phyloP scores from a whole-genome alignment of 1,139 yeast genomes.

The Casaregolazyma lundiana region DNA sequence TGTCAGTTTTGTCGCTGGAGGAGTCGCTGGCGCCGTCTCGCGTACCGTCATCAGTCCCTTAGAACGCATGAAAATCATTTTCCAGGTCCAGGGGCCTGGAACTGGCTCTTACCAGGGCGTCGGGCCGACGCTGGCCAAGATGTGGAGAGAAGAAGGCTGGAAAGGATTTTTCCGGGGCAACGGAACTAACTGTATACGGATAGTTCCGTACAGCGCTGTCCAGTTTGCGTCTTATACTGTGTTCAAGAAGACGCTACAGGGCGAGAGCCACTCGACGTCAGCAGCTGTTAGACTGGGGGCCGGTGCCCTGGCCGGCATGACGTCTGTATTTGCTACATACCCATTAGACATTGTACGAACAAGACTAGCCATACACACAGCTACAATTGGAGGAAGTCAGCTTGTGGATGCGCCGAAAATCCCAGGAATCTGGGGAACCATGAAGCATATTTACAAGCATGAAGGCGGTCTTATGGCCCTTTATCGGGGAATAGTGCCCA shows the following conservation, averaged over 20 bases:
- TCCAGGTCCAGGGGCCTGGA: slow-evolving; percentile 85
- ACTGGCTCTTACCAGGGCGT: slow-evolving; percentile 64
- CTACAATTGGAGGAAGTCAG: slow-evolving; percentile 43
- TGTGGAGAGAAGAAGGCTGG: slow-evolving; percentile 89
- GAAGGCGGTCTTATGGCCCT: slow-evolving; percentile 84
- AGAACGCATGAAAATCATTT: slow-evolving; percentile 86
- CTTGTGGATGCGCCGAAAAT: slow-evolving; percentile 42
- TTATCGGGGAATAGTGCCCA: slow-evolving; percentile 82
- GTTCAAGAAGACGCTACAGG: slow-evolving; percentile 43
- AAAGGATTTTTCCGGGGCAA: slow-evolving; percentile 87
- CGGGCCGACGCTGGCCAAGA: slow-evolving; percentile 64
- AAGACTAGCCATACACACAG: slow-evolving; percentile 83
- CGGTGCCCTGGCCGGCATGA: slow-evolving; percentile 79
- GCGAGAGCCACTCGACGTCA: slow-evolving; percentile 30
- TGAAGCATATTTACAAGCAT: slow-evolving; percentile 53
- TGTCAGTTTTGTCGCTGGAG: slow-evolving; percentile 68
- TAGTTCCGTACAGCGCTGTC: slow-evolving; percentile 91
- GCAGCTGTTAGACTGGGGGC: slow-evolving; percentile 60
- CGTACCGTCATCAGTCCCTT: slow-evolving; percentile 93
- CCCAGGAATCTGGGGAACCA: slow-evolving; percentile 64
- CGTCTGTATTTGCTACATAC: slow-evolving; percentile 79
- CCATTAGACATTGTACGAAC: slow-evolving; percentile 92
- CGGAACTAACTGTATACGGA: slow-evolving; percentile 80
- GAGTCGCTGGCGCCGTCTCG: slow-evolving; percentile 87
- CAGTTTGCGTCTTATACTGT: slow-evolving; percentile 85